phyloP scores from a whole-genome alignment of 306 rosid species.

The Mimosa pudica region DNA sequence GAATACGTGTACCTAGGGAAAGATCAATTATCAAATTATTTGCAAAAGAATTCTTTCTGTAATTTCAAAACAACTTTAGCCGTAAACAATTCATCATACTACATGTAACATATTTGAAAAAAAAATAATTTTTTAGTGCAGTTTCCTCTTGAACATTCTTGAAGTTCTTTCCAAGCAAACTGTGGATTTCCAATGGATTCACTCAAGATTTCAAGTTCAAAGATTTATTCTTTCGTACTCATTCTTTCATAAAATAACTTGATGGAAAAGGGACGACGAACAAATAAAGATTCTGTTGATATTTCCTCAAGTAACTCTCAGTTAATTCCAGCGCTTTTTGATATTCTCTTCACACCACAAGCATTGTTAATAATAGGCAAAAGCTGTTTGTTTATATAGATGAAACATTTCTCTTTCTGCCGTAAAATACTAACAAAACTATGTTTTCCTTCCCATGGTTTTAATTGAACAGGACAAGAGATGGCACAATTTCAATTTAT shows the following conservation, averaged over 20 bases:
- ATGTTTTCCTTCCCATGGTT: background rate
- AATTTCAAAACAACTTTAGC: background rate
- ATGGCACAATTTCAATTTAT: no score
- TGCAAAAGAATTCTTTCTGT: background rate
- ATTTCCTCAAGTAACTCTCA: slow-evolving; percentile 5
- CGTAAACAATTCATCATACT: background rate
- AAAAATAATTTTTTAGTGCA: background rate
- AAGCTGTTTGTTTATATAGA: background rate
- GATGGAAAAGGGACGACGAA: background rate
- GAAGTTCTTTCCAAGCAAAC: slow-evolving; percentile 8
- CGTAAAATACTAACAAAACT: background rate
- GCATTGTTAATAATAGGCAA: background rate
- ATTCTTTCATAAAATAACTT: background rate
- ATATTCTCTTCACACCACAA: background rate
- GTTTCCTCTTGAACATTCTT: slow-evolving; percentile 1
- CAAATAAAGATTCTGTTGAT: background rate
- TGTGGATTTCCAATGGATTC: background rate
- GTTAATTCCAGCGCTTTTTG: background rate
- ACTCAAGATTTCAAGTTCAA: background rate
- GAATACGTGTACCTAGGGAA: no score
- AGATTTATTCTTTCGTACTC: background rate
- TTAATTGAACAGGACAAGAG: no score
- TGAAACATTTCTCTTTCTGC: no score
- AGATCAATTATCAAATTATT: no score
- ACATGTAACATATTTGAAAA: background rate